These are phyloP conservation scores for Ogataea methylovora DNA, from an alignment of 805 yeast species.

Conservation along the genomic window DNA sequence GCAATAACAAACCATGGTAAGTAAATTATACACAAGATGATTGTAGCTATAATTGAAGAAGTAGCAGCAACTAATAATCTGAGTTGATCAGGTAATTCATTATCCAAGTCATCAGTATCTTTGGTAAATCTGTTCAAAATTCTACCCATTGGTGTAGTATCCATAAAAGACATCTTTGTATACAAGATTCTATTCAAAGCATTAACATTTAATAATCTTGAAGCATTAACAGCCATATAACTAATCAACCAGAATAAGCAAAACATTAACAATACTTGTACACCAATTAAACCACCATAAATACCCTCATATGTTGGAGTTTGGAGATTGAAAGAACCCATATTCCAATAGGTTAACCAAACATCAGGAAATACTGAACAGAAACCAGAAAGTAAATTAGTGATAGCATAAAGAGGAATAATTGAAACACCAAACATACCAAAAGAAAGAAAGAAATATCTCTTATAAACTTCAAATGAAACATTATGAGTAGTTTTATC, in stretches of 20 bases:
- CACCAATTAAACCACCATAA: slow-evolving; percentile 39
- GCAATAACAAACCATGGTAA: slow-evolving; percentile 67
- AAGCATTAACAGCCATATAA: slow-evolving; percentile 40
- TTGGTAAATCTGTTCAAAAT: slow-evolving; percentile 71
- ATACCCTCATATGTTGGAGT: slow-evolving; percentile 49
- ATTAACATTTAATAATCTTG: slow-evolving; percentile 44
- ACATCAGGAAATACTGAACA: slow-evolving; percentile 45
- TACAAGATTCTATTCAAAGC: slow-evolving; percentile 53
- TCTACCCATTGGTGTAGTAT: slow-evolving; percentile 74
- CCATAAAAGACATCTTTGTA: slow-evolving; percentile 70
- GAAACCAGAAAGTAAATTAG: slow-evolving; percentile 28
- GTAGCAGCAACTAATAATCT: slow-evolving; percentile 47
- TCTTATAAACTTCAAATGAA: slow-evolving; percentile 34
- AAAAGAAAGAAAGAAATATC: slow-evolving; percentile 41
- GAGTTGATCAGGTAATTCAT: slow-evolving; percentile 58
- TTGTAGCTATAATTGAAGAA: slow-evolving; percentile 45
- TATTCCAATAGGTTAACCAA: slow-evolving; percentile 73
- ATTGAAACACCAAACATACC: slow-evolving; percentile 29
- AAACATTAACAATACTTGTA: slow-evolving; percentile 33
- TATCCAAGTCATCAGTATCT: slow-evolving; percentile 70
- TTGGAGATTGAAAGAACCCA: slow-evolving; percentile 33
- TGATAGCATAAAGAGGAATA: slow-evolving; percentile 13
- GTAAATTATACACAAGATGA: slow-evolving; percentile 51
- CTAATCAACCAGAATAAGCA: slow-evolving; percentile 36
- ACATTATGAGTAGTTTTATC: slow-evolving; percentile 45